Evolutionary conservation across 805 yeast genomes (phyloP).

Genomic region (Zygotorulaspora danielsina): DNA sequence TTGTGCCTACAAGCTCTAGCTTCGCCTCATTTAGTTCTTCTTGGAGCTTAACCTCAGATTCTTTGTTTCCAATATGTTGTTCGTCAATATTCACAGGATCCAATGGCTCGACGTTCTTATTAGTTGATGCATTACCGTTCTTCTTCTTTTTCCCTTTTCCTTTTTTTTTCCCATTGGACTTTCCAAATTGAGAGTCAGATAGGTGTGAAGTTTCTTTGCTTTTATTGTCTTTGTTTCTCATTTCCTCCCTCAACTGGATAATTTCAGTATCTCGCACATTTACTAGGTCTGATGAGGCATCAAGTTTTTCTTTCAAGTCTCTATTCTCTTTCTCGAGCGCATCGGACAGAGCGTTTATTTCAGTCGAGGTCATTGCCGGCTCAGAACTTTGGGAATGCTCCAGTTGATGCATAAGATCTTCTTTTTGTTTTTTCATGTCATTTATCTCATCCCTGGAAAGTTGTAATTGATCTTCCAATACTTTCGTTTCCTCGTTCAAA

Average conservation of each 20-base stretch:
- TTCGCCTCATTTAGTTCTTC: constrained; percentile 6
- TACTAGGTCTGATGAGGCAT: constrained; percentile 2
- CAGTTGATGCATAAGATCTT: background rate
- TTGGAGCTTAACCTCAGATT: constrained; percentile 6
- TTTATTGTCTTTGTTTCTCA: constrained; percentile 3
- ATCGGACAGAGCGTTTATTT: background rate
- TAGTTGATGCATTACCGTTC: background rate
- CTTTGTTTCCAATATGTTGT: background rate
- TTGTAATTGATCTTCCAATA: background rate
- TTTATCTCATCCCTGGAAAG: constrained; percentile 1
- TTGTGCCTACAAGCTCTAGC: constrained; percentile 19
- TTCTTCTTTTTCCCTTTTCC: constrained; percentile 10
- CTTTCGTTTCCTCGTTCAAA: background rate
- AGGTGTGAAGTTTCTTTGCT: background rate
- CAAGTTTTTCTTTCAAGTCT: constrained; percentile 1
- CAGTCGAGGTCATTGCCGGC: background rate
- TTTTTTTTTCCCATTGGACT: constrained; percentile 5
- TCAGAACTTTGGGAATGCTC: constrained; percentile 2
- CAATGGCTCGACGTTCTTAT: background rate
- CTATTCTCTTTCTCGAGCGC: constrained; percentile 5
- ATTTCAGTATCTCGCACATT: constrained; percentile 1
- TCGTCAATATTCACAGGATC: background rate
- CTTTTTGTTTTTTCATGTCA: constrained; percentile 2
- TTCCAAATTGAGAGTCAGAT: background rate
- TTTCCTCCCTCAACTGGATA: constrained; percentile 2